Evolutionary conservation across 2,329 filamentous ascomycete genomes (phyloP).

Genomic region (Microsporum audouinii): DNA sequence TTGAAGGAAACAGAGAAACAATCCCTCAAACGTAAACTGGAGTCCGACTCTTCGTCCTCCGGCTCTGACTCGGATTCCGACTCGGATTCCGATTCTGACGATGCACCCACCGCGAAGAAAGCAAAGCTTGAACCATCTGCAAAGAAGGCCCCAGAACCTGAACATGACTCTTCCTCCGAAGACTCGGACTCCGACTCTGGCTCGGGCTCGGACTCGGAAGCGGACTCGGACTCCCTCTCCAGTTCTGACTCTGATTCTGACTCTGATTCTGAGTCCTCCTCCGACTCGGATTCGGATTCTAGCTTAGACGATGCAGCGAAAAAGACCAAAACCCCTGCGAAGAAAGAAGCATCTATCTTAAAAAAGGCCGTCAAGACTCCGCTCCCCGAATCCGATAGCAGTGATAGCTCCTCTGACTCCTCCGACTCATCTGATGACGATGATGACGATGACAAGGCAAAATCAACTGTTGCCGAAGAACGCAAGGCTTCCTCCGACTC

Average conservation of each 20-base stretch:
- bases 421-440: slow-evolving; percentile 14
- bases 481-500: slow-evolving; percentile 21
- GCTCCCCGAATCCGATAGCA: slow-evolving; percentile 25
- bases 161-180: not conserved
- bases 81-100: slow-evolving; percentile 5
- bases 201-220: not conserved
- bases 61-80: slow-evolving; percentile 3
- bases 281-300: slow-evolving; percentile 32
- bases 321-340: slow-evolving; percentile 37
- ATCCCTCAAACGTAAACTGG: slow-evolving; percentile 48
- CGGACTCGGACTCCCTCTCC: not conserved
- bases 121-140: not conserved
- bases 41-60: slow-evolving; percentile 27
- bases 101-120: slow-evolving; percentile 6
- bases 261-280: slow-evolving; percentile 12
- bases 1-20: slow-evolving; percentile 13
- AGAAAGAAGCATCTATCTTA: slow-evolving; percentile 20
- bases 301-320: slow-evolving; percentile 30
- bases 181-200: not conserved
- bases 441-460: slow-evolving; percentile 17
- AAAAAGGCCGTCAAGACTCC: slow-evolving; percentile 28
- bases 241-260: slow-evolving; percentile 2
- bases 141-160: not conserved
- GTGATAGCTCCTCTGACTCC: slow-evolving; percentile 14
- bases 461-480: slow-evolving; percentile 11